Evolutionary conservation across 1,139 yeast genomes (phyloP).

Genomic region (Hanseniaspora uvarum): DNA sequence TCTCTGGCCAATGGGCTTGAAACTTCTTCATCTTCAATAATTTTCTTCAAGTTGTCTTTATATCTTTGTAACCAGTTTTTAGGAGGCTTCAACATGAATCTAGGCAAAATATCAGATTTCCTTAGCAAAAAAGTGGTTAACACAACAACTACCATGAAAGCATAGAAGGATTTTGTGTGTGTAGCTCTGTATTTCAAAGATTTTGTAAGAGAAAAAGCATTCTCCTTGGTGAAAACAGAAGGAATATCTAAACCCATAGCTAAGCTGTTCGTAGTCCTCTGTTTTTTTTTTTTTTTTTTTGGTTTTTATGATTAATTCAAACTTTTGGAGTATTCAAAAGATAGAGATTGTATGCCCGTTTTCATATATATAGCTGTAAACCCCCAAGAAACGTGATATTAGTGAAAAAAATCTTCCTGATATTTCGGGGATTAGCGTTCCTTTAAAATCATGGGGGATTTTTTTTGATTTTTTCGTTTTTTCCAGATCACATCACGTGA

Average conservation of each 20-base stretch:
- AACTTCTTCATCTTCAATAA: neutral
- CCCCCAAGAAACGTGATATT: too few relatives aligned
- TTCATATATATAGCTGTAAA: too few relatives aligned
- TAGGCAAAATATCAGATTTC: constrained; percentile 5
- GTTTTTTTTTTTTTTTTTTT: neutral
- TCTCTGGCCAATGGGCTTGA: neutral
- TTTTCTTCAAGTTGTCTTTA: constrained; percentile 4
- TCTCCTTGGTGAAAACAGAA: neutral
- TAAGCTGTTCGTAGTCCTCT: neutral
- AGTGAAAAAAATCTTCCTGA: too few relatives aligned
- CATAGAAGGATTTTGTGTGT: neutral
- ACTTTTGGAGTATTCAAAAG: neutral
- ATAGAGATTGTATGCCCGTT: too few relatives aligned
- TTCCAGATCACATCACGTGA: too few relatives aligned
- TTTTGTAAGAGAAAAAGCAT: neutral
- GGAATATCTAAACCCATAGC: neutral
- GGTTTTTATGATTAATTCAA: neutral
- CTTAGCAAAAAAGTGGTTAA: neutral
- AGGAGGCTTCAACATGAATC: constrained; percentile 16
- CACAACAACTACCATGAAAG: constrained; percentile 2
- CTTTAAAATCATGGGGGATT: too few relatives aligned
- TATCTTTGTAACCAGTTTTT: constrained; percentile 16
- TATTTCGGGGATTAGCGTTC: too few relatives aligned
- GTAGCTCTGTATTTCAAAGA: neutral
- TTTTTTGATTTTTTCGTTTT: too few relatives aligned